Evolutionary conservation across 23 red algal species (phyloP).

Genomic region (Agarophyton chilense): DNA sequence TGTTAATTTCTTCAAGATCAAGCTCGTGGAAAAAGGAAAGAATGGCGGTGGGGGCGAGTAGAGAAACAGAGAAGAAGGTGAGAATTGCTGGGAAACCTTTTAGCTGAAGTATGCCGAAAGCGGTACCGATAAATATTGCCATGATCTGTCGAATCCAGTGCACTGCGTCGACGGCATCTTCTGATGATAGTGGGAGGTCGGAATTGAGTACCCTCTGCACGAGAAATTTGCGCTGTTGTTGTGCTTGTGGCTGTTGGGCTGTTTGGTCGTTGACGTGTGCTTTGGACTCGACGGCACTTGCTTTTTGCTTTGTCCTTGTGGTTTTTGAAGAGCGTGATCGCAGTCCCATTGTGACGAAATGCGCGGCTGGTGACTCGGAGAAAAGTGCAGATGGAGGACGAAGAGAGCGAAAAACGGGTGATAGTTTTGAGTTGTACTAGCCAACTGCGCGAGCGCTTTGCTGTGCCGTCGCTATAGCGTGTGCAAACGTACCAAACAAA

Average conservation of each 20-base stretch:
- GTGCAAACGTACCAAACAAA: too few relatives aligned
- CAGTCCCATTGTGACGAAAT: neutral
- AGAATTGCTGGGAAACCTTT: slow-evolving; percentile 46
- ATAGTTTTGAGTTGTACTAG: too few relatives aligned
- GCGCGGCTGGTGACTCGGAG: neutral
- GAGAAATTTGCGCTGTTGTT: neutral
- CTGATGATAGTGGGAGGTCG: neutral
- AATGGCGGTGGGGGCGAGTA: slow-evolving; percentile 21
- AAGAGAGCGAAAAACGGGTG: too few relatives aligned
- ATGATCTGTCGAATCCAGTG: slow-evolving; percentile 66
- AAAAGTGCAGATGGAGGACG: neutral
- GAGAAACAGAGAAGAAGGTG: slow-evolving; percentile 5
- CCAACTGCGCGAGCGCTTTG: too few relatives aligned
- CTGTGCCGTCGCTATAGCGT: too few relatives aligned
- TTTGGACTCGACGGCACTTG: neutral
- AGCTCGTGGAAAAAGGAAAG: slow-evolving; percentile 43
- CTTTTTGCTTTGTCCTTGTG: slow-evolving; percentile 4
- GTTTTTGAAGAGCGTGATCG: slow-evolving; percentile 14
- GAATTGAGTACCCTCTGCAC: slow-evolving; percentile 15
- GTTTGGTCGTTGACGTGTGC: neutral
- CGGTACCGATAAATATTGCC: slow-evolving; percentile 22
- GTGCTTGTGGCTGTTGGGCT: neutral
- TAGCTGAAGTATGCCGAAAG: slow-evolving; percentile 40
- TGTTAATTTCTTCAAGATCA: slow-evolving; percentile 59
- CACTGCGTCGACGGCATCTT: slow-evolving; percentile 41